A percentile compares a stretch with the other conserved stretches of the same genome.
Conservation (phyloP, 345 rosid species). For the Linum trigynum region DNA sequence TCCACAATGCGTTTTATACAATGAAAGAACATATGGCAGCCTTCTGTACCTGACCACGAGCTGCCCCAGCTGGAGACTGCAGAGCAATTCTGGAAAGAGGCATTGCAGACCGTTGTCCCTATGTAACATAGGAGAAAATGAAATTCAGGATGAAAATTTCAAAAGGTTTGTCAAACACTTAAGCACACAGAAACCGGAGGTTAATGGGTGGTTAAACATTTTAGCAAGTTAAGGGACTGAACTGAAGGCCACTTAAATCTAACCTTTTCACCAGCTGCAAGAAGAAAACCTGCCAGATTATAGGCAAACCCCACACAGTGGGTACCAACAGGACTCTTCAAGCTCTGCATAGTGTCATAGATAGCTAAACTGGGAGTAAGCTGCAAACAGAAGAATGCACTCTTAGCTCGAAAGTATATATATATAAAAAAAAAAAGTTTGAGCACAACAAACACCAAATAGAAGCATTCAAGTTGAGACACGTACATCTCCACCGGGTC, state of each 20-base stretch:
- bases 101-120: slow-evolving; percentile 65
- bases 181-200: not conserved
- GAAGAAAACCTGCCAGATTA: slow-evolving; percentile 73
- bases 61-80: slow-evolving; percentile 65
- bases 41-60: slow-evolving; percentile 67
- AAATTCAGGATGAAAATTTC: not conserved
- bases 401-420: slow-evolving; percentile 9
- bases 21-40: not conserved
- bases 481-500: slow-evolving; percentile 90
- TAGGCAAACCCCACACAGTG: slow-evolving; percentile 68
- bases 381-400: slow-evolving; percentile 27
- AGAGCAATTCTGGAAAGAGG: slow-evolving; percentile 64
- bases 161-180: not conserved
- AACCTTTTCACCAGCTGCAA: slow-evolving; percentile 92
- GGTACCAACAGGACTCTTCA: slow-evolving; percentile 76
- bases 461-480: not conserved
- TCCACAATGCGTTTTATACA: not conserved
- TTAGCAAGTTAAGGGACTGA: not conserved
- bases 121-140: slow-evolving; percentile 14
- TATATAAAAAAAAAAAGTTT: not conserved
- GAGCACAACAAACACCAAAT: slow-evolving; percentile 10
- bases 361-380: slow-evolving; percentile 75
- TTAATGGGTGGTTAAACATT: not conserved
- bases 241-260: not conserved
- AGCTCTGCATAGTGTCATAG: slow-evolving; percentile 78